Conservation (phyloP, 805 yeast genomes). For the Sugiyamaella mastotermitis region DNA sequence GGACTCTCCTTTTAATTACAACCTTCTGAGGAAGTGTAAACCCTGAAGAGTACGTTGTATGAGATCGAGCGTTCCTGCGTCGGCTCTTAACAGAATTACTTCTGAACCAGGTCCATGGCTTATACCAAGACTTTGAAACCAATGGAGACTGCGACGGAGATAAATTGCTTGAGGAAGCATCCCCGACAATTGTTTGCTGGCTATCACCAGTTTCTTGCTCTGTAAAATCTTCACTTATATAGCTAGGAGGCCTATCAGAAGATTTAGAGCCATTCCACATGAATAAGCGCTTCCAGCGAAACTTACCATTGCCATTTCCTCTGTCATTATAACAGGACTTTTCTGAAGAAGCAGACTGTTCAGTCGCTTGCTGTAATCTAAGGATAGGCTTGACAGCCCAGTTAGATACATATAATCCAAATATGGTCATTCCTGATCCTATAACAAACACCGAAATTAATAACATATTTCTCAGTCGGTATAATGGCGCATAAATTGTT, state of each 20-base stretch:
- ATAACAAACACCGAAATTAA: conserved; percentile 59
- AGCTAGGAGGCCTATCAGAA: neutral
- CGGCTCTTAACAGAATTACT: neutral
- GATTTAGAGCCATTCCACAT: neutral
- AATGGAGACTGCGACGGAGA: neutral
- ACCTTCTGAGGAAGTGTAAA: conserved; percentile 24
- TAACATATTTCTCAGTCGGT: conserved; percentile 58
- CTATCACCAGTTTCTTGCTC: neutral
- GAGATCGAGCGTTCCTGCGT: neutral
- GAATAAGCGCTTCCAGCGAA: neutral
- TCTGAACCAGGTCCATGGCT: neutral
- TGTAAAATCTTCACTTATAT: neutral
- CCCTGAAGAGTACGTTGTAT: no score
- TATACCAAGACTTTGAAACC: neutral
- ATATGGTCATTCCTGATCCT: conserved; percentile 69
- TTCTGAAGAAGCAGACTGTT: conserved; percentile 26
- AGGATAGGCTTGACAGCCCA: conserved; percentile 82
- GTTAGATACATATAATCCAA: conserved; percentile 67
- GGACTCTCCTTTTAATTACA: conserved; percentile 25
- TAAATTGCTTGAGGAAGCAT: no score
- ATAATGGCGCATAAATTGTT: conserved; percentile 57
- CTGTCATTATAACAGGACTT: neutral
- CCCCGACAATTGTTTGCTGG: no score
- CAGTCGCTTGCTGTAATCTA: conserved; percentile 76
- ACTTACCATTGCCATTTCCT: neutral